Evolutionary conservation across 2,329 filamentous ascomycete species (phyloP), one percentile per base, ranked within the genome.

Genomic region (Pseudomassariella vexata): DNA sequence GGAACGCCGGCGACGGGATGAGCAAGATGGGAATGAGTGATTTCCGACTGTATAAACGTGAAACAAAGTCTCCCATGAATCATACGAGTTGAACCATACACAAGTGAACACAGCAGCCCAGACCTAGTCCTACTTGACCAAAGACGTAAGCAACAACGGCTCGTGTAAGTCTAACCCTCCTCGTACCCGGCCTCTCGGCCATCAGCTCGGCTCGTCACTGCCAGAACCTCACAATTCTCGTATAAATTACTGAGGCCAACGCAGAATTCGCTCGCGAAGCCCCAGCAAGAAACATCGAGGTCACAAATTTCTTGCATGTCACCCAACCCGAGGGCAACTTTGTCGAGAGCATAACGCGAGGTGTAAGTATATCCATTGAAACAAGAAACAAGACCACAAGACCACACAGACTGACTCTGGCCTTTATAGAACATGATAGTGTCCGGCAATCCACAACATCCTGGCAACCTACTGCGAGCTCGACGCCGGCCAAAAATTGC

Each of bases 391-490:
- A 10, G 70, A 63, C 21, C 66, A 3, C 76, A 75, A 52, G 62
- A 57, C 30, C 58, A 81, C n/a, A 66, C 70, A 5, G 61, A 63
- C 28, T 16, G 19, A 19, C 9, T 48, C 59, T n/a, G 9, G 21
- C n/a, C n/a, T n/a, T n/a, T n/a, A n/a, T n/a, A n/a, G n/a, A n/a
- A n/a, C n/a, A n/a, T n/a, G n/a, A n/a, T n/a, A n/a, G n/a, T n/a
- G n/a, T n/a, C n/a, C n/a, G 2, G 73, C 73, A 19, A 60, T 56
- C 16, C 82, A 79, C 56, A 51, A 70, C 5, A 70, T 83, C 28
- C 70, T 65, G 5, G 69, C 74, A 0, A 75, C 73, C 8, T 79
- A 79, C 59, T 84, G 79, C 54, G 56, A 64, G 32, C 78, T 79
- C 0, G 62, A 70, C 36, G 45, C 45, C 5, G 66, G 60, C 9